Evolutionary conservation across 345 rosid genomes (phyloP).

Genomic region (Acer saccharum): DNA sequence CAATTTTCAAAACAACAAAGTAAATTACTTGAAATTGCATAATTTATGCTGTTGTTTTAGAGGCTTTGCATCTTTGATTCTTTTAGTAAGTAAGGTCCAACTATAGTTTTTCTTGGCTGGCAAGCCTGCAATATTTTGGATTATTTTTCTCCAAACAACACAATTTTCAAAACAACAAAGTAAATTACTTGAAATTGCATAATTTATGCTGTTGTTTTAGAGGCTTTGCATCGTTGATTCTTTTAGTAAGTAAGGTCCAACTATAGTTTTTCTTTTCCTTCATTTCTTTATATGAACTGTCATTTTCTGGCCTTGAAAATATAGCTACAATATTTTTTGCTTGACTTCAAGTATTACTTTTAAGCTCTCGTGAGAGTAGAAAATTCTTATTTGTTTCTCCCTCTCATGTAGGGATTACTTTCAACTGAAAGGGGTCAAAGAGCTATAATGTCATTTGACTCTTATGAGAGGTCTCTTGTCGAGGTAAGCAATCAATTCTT

Average conservation of each 20-base stretch:
- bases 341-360: not conserved
- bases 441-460: conserved; percentile 63
- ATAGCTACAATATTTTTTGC: not conserved
- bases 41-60: no score
- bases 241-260: not conserved
- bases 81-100: no score
- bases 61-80: no score
- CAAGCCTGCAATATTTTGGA: no score
- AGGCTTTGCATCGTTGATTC: not conserved
- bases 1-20: no score
- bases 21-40: no score
- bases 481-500: conserved; percentile 53
- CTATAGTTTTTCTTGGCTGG: no score
- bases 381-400: conserved; percentile 19
- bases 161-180: no score
- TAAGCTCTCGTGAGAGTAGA: not conserved
- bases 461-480: conserved; percentile 76
- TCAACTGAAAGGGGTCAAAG: conserved; percentile 89
- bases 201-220: not conserved
- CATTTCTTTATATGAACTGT: not conserved
- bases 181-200: not conserved
- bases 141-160: no score
- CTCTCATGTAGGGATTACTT: conserved; percentile 74
- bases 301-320: not conserved
- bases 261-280: not conserved